Base-by-base conservation (phyloP, 164 flowering plant genomes). In the Vitis riparia region DNA sequence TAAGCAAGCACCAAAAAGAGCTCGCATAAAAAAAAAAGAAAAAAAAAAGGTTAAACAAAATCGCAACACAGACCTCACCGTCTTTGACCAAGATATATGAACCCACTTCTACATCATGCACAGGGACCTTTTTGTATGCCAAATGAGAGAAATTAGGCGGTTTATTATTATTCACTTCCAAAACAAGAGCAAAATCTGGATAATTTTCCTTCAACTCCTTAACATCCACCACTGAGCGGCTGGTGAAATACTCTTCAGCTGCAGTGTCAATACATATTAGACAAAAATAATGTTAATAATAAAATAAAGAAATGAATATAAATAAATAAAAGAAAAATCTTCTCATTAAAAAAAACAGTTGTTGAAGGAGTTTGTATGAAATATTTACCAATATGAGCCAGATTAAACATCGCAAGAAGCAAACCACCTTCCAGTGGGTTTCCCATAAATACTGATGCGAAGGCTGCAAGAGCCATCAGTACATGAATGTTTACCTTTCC, bases 211-310 rank as follows among this genome's bases (percentile, higher is more conserved):
- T 95, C 80, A 95, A 79, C 81, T 93, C 97, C 71, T 85, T 91
- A 32, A 95, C 98, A 78, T 95, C 99, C 76, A 88, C 75, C 92
- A 84, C 86, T 37, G 99, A 86, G 30, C 91, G 93, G 73, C 97
- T 87, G 16, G 99, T 95, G 79, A 95, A 95, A 80, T 91, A 93
- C 76, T 93, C 98, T 79, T 95, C 99, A 69, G 99, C 98, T 93
- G 91, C 77, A 83, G 65, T 32, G 62, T 51, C 30, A 58, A 55
- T 3, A 51, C 10, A 19, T 60, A 58, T 61, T 47, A 70, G 59
- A 62, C 50, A 37, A 37, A 37, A 37, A 37, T 37, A 37, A 37
- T 37, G 44, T 37, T 37, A 37, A 37, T 37, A 37, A 37, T 37
- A 37, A 37, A 37, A 37, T 37, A 63, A 32, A 3, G 23, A 62